A percentile compares a stretch with the other conserved stretches of the same genome.
Evolutionary conservation across 305 asterid species (phyloP).

Genomic region (Solanum hybrid): DNA sequence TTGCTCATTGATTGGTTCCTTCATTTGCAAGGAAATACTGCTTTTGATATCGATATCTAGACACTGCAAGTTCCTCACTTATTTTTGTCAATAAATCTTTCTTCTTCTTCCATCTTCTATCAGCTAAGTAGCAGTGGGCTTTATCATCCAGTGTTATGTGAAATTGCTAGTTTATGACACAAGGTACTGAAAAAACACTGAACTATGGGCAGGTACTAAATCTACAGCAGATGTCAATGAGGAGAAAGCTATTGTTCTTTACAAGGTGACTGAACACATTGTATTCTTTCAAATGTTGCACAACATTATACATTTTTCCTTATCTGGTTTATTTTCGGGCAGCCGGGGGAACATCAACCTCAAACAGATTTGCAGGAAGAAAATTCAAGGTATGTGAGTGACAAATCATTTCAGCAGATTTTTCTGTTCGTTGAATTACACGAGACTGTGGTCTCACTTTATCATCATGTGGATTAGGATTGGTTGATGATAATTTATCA

Average conservation of each 20-base stretch:
- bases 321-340: conserved; percentile 19
- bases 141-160: neutral
- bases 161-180: conserved; percentile 1
- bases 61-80: neutral
- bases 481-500: neutral
- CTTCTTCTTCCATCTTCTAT: neutral
- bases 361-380: conserved; percentile 47
- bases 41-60: neutral
- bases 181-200: neutral
- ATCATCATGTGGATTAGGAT: neutral
- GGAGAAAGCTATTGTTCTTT: conserved; percentile 83
- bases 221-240: conserved; percentile 35
- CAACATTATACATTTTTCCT: neutral
- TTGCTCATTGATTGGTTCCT: conserved; percentile 1
- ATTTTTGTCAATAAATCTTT: neutral
- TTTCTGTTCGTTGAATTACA: neutral
- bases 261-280: conserved; percentile 44
- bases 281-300: conserved; percentile 4
- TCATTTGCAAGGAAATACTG: conserved; percentile 1
- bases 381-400: conserved; percentile 58
- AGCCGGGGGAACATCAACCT: conserved; percentile 56
- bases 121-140: neutral
- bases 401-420: conserved; percentile 13
- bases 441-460: neutral
- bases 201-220: conserved; percentile 48